Percentiles rank a stretch among this genome's conserved stretches.
These are phyloP conservation scores for Brettanomyces custersianus DNA, from an alignment of 805 yeast species.

Conservation along the genomic window DNA sequence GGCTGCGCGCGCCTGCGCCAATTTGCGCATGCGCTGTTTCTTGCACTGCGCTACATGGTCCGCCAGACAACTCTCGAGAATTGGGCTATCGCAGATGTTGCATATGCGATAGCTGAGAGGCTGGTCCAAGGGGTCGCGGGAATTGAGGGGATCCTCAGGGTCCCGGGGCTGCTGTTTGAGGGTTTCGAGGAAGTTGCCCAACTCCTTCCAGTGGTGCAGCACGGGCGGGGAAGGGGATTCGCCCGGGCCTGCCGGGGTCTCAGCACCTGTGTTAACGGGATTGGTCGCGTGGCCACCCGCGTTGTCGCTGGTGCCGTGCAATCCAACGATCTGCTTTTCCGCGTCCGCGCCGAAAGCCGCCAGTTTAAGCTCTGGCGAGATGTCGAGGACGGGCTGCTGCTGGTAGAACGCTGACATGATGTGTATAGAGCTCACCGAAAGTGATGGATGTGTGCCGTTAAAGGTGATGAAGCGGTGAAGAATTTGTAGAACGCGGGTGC, in stretches of 20 bases:
- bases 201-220: constrained; percentile 27
- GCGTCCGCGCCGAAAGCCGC: constrained; percentile 19
- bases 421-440: no score
- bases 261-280: no score
- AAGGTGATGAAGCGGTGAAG: no score
- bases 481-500: no score
- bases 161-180: constrained; percentile 14
- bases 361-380: constrained; percentile 17
- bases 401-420: background rate
- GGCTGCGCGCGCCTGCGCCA: constrained; percentile 4
- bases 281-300: no score
- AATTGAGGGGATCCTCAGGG: constrained; percentile 5
- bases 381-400: constrained; percentile 1
- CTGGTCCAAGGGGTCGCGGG: constrained; percentile 28
- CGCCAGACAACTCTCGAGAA: constrained; percentile 27
- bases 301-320: no score
- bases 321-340: constrained; percentile 16
- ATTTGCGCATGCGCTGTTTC: constrained; percentile 22
- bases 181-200: constrained; percentile 26
- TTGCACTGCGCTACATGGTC: constrained; percentile 33
- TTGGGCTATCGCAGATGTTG: constrained; percentile 38
- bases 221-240: constrained; percentile 11
- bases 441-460: no score
- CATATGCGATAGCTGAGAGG: constrained; percentile 38
- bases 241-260: no score